These are phyloP conservation scores for Tetradesmus lagerheimii DNA, from an alignment of 139 green algal species.

Conservation along the genomic window DNA sequence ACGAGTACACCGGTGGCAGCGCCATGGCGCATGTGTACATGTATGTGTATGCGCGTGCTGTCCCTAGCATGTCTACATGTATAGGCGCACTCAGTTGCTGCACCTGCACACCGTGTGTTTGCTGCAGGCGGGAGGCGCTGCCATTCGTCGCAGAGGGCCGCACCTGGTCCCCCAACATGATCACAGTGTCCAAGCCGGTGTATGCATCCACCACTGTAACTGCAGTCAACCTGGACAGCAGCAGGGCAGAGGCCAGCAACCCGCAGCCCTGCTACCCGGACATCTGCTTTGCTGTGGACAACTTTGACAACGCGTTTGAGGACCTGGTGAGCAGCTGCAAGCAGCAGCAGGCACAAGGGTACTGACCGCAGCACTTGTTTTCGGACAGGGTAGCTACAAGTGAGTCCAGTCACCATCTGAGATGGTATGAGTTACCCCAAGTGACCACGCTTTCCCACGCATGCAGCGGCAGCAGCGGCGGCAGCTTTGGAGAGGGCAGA, in stretches of 20 bases:
- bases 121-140: slow-evolving; percentile 48
- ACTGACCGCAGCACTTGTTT: no score
- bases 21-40: no score
- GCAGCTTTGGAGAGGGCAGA: background rate
- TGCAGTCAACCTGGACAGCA: slow-evolving; percentile 75
- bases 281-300: slow-evolving; percentile 85
- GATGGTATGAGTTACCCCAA: no score
- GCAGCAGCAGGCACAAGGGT: background rate
- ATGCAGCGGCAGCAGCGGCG: background rate
- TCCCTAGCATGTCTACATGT: no score
- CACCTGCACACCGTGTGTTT: background rate
- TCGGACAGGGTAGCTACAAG: no score
- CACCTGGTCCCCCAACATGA: slow-evolving; percentile 14
- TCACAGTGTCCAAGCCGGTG: slow-evolving; percentile 59
- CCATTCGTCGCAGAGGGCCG: slow-evolving; percentile 47
- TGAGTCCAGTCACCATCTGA: no score
- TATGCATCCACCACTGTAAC: slow-evolving; percentile 64
- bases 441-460: no score
- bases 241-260: slow-evolving; percentile 35
- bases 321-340: slow-evolving; percentile 58
- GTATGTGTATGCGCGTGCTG: no score
- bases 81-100: background rate
- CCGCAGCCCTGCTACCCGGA: slow-evolving; percentile 75
- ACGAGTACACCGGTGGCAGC: no score
- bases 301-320: slow-evolving; percentile 76